Evolutionary conservation across 345 rosid species (phyloP).

Genomic region (Sapria himalayana): DNA sequence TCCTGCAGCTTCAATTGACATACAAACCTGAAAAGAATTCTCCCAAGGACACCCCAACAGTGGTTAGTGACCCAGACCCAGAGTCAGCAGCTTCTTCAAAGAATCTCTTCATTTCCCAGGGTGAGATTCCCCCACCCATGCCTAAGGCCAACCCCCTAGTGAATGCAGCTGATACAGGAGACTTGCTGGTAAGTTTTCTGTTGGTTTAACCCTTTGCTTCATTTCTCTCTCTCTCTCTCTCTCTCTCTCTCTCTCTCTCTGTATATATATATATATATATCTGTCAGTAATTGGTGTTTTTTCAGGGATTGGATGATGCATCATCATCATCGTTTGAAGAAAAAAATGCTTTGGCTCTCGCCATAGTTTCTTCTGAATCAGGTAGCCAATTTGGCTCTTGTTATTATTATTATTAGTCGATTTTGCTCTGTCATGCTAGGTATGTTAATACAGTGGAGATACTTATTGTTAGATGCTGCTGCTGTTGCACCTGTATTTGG

Average conservation of each 20-base stretch:
- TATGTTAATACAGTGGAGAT: too few species aligned
- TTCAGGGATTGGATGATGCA: conserved; percentile 46
- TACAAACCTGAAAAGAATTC: conserved; percentile 63
- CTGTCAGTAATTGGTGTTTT: conserved; percentile 1
- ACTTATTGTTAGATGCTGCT: conserved; percentile 24
- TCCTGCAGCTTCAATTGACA: conserved; percentile 61
- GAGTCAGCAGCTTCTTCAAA: conserved; percentile 28
- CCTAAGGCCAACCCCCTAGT: conserved; percentile 32
- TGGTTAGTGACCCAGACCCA: conserved; percentile 44
- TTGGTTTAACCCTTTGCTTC: background rate
- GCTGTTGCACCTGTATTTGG: conserved; percentile 41
- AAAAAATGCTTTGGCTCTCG: conserved; percentile 79
- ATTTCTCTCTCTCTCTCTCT: too few species aligned
- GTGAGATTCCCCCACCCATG: conserved; percentile 24
- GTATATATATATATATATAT: too few species aligned
- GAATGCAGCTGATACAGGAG: conserved; percentile 44
- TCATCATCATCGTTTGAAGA: conserved; percentile 57
- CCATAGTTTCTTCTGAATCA: conserved; percentile 54
- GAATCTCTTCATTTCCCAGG: conserved; percentile 19
- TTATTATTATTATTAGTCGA: background rate
- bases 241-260: too few species aligned
- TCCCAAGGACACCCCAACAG: conserved; percentile 27
- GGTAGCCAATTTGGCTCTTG: conserved; percentile 13
- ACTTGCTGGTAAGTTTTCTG: conserved; percentile 41
- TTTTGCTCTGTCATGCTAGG: too few species aligned